Evolutionary conservation across 2,329 filamentous ascomycete species (phyloP), one percentile per base, ranked within the genome.

Genomic region (Arthroderma uncinatum): DNA sequence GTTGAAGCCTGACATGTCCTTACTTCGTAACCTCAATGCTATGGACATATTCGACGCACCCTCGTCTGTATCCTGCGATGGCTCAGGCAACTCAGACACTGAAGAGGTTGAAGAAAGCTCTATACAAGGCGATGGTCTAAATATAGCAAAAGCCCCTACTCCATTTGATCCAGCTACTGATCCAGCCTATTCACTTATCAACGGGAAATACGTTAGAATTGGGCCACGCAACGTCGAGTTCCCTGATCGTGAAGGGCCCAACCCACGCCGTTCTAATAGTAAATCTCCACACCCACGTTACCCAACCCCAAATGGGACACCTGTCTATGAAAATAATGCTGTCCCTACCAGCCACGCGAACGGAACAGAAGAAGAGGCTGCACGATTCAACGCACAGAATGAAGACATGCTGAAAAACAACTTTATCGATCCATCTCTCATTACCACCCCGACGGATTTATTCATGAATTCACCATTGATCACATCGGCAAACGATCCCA

Each of bases 1-100:
- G 12, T 28, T 63, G 30, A 40, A 59, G 40, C 62, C 63, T 3
- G 28, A 64, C 30, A 48, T 54, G 54, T 53, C 58, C n/a, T 48
- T 63, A 9, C 28, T 53, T 12, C 33, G n/a, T 6, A 36, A 53
- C 33, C 50, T 53, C 19, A 21, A 23, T 23, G 19, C 14, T 16
- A 25, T 10, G 5, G 9, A 9, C n/a, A 14, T 21, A 6, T 2
- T 39, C 16, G 33, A 53, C 4, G 10, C 33, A 19, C 12, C 23
- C 12, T 19, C 50, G 14, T 21, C n/a, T 5, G 9, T 9, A 12
- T 52, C 48, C 25, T 34, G 25, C 28, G 33, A 36, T 21, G 50
- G 12, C 8, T 39, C 30, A 2, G 47, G 23, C 14, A 25, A 34
- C 21, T 39, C 33, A 36, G 30, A 8, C 16, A 33, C 50, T 5